Evolutionary conservation across 2,329 filamentous ascomycete species (phyloP).

Genomic region (Botrytis cinerea): DNA sequence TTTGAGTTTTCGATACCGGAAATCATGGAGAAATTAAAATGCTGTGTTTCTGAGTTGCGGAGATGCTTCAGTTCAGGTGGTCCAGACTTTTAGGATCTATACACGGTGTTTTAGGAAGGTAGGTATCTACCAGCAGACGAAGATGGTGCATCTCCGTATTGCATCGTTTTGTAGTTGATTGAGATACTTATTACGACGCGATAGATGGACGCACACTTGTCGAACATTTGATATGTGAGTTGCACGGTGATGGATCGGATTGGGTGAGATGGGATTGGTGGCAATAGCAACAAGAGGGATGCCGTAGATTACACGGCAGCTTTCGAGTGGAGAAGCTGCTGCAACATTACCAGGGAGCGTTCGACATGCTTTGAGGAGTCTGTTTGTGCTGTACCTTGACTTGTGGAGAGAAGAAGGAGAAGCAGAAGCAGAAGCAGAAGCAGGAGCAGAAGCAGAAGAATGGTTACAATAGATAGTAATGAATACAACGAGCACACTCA

Average conservation of each 20-base stretch:
- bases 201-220: background rate
- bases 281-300: background rate
- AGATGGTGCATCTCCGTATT: background rate
- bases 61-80: background rate
- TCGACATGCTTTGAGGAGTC: background rate
- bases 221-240: background rate
- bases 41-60: constrained; percentile 3
- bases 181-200: background rate
- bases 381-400: background rate
- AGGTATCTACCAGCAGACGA: background rate
- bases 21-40: constrained; percentile 16
- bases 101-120: background rate
- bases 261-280: too few species aligned
- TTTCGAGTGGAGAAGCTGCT: background rate
- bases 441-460: too few species aligned
- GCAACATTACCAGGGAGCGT: background rate
- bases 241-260: background rate
- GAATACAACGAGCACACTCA: background rate
- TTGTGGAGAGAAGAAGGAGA: background rate
- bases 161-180: accelerated
- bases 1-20: constrained; percentile 16
- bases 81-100: background rate
- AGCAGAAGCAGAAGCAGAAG: too few species aligned
- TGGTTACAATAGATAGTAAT: too few species aligned
- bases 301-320: background rate